phyloP scores from a whole-genome alignment of 805 yeast species.

The Blastobotrys chiropterorum region DNA sequence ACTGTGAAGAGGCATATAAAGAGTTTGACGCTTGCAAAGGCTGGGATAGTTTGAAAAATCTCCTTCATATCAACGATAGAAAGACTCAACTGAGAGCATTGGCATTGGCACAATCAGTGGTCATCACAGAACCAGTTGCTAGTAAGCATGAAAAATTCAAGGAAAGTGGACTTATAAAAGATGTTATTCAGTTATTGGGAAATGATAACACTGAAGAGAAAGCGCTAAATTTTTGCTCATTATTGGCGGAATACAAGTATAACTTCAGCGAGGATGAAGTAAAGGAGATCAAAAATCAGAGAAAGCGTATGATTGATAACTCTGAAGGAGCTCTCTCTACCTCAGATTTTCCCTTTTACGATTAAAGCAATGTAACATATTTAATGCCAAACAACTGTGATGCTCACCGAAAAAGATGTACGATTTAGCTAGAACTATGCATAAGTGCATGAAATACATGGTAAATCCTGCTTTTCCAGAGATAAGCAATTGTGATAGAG shows the following conservation, averaged over 20 bases:
- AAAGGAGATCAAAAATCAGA: slow-evolving; percentile 2
- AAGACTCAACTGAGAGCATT: slow-evolving; percentile 15
- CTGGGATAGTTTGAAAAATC: slow-evolving; percentile 45
- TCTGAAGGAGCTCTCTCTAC: background rate
- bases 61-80: slow-evolving; percentile 13
- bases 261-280: slow-evolving; percentile 12
- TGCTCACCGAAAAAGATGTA: background rate
- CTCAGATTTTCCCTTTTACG: slow-evolving; percentile 1
- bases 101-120: slow-evolving; percentile 17
- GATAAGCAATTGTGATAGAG: no score
- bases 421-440: no score
- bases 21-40: slow-evolving; percentile 56
- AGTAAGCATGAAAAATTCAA: slow-evolving; percentile 13
- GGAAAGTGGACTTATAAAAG: slow-evolving; percentile 9
- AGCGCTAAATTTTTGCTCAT: slow-evolving; percentile 23
- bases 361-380: background rate
- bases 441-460: no score
- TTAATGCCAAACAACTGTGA: background rate
- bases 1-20: slow-evolving; percentile 50
- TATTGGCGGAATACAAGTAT: slow-evolving; percentile 14
- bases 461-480: no score
- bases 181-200: slow-evolving; percentile 16
- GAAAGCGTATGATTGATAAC: slow-evolving; percentile 8
- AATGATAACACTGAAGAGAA: slow-evolving; percentile 25
- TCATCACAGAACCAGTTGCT: slow-evolving; percentile 20